A percentile compares a stretch with the other conserved stretches of the same genome.
These are phyloP conservation scores for Seiridium unicorne DNA, from an alignment of 2,329 filamentous ascomycete species.

Conservation along the genomic window DNA sequence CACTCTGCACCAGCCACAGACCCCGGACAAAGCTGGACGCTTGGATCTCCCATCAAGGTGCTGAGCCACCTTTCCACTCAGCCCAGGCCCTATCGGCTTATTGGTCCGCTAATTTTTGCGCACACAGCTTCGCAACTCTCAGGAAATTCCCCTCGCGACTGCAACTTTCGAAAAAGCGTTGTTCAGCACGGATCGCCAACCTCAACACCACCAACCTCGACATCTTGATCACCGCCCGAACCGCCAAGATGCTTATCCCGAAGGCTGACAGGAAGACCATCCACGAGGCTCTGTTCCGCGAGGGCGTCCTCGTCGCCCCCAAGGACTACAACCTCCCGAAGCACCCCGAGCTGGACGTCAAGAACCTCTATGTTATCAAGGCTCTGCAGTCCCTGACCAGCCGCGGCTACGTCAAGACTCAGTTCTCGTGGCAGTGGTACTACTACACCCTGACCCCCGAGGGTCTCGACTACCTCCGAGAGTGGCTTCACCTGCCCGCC, in stretches of 20 bases:
- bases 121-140: not conserved
- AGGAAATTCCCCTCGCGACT: slow-evolving; percentile 5
- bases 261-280: slow-evolving; percentile 99
- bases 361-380: slow-evolving; percentile 99
- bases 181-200: slow-evolving; percentile 2
- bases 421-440: slow-evolving; percentile 99
- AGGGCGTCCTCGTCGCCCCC: slow-evolving; percentile 91
- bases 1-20: slow-evolving; percentile 1
- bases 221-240: slow-evolving; percentile 47
- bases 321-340: slow-evolving; percentile 99
- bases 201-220: slow-evolving; percentile 39
- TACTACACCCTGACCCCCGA: slow-evolving; percentile 99
- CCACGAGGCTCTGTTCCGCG: slow-evolving; percentile 98
- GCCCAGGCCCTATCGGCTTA: slow-evolving; percentile 5
- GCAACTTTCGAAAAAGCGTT: slow-evolving; percentile 4
- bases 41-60: not conserved
- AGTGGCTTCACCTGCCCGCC: slow-evolving; percentile 99
- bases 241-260: slow-evolving; percentile 90
- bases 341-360: slow-evolving; percentile 98
- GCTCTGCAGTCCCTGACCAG: slow-evolving; percentile 97
- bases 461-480: slow-evolving; percentile 99
- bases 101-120: slow-evolving; percentile 7
- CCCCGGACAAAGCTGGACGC: not conserved
- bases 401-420: slow-evolving; percentile 98
- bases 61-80: not conserved